A percentile compares a stretch with the other conserved stretches of the same genome.
Evolutionary conservation across 2,329 filamentous ascomycete species (phyloP).

Genomic region (Magnaporthiopsis incrustans): DNA sequence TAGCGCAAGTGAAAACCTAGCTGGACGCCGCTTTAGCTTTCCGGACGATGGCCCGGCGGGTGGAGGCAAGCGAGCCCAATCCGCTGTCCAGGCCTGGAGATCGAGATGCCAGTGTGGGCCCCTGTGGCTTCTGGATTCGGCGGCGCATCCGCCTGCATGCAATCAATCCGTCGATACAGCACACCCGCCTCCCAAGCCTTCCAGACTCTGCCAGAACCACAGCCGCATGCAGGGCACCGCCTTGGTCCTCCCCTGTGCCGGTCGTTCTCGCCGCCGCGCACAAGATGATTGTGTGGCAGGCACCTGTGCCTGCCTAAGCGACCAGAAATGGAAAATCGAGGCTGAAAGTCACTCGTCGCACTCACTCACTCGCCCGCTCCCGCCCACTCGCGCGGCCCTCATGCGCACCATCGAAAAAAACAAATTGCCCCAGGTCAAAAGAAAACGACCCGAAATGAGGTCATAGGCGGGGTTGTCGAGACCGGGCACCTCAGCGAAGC

Average conservation of each 20-base stretch:
- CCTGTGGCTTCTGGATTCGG: background rate
- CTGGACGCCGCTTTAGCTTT: background rate
- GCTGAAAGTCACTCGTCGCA: background rate
- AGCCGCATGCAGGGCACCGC: background rate
- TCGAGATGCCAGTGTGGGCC: background rate
- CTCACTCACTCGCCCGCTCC: too few species aligned
- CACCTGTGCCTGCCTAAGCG: background rate
- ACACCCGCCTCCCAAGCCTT: constrained; percentile 12
- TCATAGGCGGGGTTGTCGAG: background rate
- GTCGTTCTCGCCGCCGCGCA: background rate
- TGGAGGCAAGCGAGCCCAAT: background rate
- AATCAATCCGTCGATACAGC: background rate
- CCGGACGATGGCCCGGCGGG: background rate
- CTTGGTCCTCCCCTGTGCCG: background rate
- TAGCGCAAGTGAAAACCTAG: background rate
- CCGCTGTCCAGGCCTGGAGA: background rate
- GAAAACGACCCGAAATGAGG: background rate
- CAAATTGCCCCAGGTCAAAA: background rate
- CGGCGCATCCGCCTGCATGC: background rate
- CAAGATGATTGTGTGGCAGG: background rate
- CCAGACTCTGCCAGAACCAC: constrained; percentile 21
- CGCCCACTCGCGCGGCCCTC: background rate
- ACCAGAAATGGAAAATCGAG: background rate
- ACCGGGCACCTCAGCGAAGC: background rate
- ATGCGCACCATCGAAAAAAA: background rate